phyloP scores from a whole-genome alignment of 1,139 yeast genomes.

The Suhomyces coccinellae region DNA sequence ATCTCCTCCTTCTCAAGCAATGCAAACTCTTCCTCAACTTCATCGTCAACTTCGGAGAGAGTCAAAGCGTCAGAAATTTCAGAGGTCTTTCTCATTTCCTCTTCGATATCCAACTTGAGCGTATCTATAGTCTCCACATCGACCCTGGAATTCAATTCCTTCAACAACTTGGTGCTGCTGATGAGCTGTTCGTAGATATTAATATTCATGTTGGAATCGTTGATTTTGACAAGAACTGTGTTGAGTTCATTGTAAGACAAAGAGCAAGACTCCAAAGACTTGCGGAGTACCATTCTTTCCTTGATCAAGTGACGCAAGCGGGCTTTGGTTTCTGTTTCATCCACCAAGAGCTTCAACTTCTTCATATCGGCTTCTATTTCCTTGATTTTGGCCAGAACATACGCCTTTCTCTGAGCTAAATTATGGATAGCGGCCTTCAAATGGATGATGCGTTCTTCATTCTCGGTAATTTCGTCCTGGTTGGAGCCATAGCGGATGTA shows the following conservation, averaged over 20 bases:
- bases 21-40: conserved; percentile 20
- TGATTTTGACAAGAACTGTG: conserved; percentile 42
- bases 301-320: conserved; percentile 11
- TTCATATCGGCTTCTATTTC: conserved; percentile 22
- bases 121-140: conserved; percentile 33
- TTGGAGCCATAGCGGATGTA: conserved; percentile 27
- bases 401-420: conserved; percentile 21
- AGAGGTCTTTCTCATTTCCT: conserved; percentile 30
- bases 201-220: conserved; percentile 48
- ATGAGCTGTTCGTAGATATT: conserved; percentile 38
- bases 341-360: background rate
- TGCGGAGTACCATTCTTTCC: conserved; percentile 9
- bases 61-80: conserved; percentile 35
- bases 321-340: conserved; percentile 5
- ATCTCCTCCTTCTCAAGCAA: conserved; percentile 8
- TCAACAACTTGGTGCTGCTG: conserved; percentile 36
- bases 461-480: conserved; percentile 20
- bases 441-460: conserved; percentile 33
- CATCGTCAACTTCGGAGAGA: conserved; percentile 20
- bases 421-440: conserved; percentile 24
- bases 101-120: conserved; percentile 43
- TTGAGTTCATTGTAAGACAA: conserved; percentile 38
- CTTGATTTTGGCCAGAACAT: conserved; percentile 25
- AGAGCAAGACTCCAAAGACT: conserved; percentile 27
- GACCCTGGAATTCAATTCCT: conserved; percentile 32